Percentiles rank a stretch among this genome's conserved stretches.
Conservation (phyloP, 140 eudicot species). For the Stevia rebaudiana region DNA sequence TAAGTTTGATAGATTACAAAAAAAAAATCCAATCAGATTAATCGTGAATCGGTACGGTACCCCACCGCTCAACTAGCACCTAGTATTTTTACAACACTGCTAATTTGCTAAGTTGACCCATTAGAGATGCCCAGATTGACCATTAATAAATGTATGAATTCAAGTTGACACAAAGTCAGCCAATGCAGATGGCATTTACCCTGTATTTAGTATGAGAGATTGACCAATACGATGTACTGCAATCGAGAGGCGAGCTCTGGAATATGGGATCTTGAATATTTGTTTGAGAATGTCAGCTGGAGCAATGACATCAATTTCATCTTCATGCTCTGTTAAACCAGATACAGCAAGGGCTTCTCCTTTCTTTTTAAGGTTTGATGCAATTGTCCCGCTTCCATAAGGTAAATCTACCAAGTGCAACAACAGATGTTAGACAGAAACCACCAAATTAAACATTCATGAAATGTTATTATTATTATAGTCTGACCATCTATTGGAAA, state of each 20-base stretch:
- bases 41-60: too few relatives aligned
- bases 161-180: background rate
- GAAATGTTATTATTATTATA: background rate
- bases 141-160: background rate
- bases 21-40: too few relatives aligned
- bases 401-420: constrained; percentile 51
- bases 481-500: background rate
- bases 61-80: too few relatives aligned
- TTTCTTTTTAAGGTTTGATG: constrained; percentile 64
- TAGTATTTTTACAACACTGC: too few relatives aligned
- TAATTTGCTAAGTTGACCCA: too few relatives aligned
- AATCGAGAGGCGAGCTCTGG: constrained; percentile 77
- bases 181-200: constrained; percentile 41
- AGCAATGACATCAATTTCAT: constrained; percentile 97
- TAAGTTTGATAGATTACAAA: too few relatives aligned
- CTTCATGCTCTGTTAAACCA: constrained; percentile 83
- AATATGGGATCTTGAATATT: constrained; percentile 89
- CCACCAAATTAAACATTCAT: background rate
- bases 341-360: constrained; percentile 98
- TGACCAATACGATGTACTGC: constrained; percentile 97
- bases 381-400: constrained; percentile 46
- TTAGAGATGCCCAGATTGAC: background rate
- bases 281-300: constrained; percentile 94
- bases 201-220: constrained; percentile 72
- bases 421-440: constrained; percentile 1